Base-by-base conservation (phyloP, 768 basidiomycete genomes). In the Boletus huronensis region DNA sequence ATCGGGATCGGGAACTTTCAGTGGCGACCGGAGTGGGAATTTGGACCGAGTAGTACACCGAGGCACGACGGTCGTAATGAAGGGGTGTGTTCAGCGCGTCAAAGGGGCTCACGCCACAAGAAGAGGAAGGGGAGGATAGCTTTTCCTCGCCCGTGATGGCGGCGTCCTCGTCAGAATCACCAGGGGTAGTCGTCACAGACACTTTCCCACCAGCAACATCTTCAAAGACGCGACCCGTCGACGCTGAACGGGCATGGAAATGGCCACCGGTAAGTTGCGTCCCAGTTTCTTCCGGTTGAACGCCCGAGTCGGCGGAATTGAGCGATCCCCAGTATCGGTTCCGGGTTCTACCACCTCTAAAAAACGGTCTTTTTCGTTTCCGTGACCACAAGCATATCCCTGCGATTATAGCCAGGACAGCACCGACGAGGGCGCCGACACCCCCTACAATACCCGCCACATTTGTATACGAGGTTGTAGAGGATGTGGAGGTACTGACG, bases 401-500 rank as follows among this genome's bases (percentile, higher is more conserved):
- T 51, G 44, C 58, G 25, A 75, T 48, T 7, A 70, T 62, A 16
- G 72, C 60, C 21, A 77, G 57, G 5, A 57, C 58, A 31, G 82
- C 50, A 14, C 67, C 76, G 3, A 75, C 61, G 2, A 72, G 19
- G 2, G 74, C 79, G 5, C 80, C 84, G 4, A 79, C 75, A 25
- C 78, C 77, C 2, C 84, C 86, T 6, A 75, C 77, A 26, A 87
- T 79, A 8, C 74, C 72, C 0, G 75, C 78, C 1, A 69, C 66
- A 36, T 77, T 77, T 7, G 67, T 62, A 5, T 62, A 55, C 16
- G 72, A 64, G 7, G 65, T 46, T 6, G 68, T 53, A 5, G 68
- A 45, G 3, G 70, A 55, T 32, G 59, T 25, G 3, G 57, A 50
- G 19, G 63, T 35, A 41, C 44, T 53, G 26, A 46, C 17, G 16